Conservation (phyloP, 257 asterid genomes). For the Solanum acaule region DNA sequence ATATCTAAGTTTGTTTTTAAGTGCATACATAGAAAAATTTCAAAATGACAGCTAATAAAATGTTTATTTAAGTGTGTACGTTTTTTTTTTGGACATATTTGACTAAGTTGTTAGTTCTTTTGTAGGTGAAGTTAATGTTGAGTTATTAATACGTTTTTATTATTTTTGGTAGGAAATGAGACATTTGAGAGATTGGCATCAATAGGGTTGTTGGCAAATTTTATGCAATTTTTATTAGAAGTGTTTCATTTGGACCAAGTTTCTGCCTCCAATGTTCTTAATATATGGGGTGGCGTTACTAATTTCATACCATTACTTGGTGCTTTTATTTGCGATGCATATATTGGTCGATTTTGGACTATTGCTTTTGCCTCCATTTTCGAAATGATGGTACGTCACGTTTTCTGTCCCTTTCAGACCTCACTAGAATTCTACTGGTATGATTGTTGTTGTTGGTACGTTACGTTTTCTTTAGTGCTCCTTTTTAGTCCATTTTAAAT, state of each 20-base stretch:
- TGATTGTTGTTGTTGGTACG: too few species aligned
- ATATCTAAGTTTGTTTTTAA: neutral
- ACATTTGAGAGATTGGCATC: conserved; percentile 60
- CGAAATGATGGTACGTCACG: conserved; percentile 19
- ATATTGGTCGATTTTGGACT: conserved; percentile 48
- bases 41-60: neutral
- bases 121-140: neutral
- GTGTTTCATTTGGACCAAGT: conserved; percentile 60
- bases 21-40: neutral
- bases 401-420: too few species aligned
- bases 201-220: conserved; percentile 45
- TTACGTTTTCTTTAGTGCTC: too few species aligned
- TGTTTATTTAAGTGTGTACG: neutral
- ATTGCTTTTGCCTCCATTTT: conserved; percentile 46
- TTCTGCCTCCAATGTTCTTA: conserved; percentile 42
- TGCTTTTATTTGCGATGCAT: conserved; percentile 50
- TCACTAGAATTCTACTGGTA: too few species aligned
- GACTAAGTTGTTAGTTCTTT: neutral
- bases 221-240: conserved; percentile 46
- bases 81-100: neutral
- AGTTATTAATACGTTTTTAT: neutral
- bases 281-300: conserved; percentile 40
- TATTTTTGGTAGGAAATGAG: conserved; percentile 43
- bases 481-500: too few species aligned
- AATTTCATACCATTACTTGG: conserved; percentile 51